Conservation (phyloP, 108 stramenopile species). For the Ochromonas danica region DNA sequence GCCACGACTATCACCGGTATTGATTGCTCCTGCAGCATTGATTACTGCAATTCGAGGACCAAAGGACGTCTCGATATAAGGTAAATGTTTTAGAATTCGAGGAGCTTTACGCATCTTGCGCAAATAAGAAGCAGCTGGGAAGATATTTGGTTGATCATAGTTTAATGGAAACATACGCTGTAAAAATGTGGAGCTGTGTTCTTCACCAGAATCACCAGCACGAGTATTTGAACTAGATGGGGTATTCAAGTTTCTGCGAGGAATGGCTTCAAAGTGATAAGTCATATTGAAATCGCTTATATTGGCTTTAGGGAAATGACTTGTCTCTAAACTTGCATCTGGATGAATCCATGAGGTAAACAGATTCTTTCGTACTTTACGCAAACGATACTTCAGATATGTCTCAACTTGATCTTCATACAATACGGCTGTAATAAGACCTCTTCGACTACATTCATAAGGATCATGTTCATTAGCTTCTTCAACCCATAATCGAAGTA, state of each 20-base stretch:
- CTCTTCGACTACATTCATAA: background rate
- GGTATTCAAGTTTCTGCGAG: background rate
- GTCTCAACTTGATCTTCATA: slow-evolving; percentile 4
- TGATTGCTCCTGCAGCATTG: background rate
- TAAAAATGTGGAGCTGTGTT: background rate
- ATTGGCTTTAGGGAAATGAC: too few relatives aligned
- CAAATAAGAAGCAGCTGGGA: background rate
- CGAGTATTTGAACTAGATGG: background rate
- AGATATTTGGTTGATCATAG: background rate
- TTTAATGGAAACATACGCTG: background rate
- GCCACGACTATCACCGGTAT: background rate
- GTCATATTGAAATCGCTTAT: background rate
- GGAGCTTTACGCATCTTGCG: background rate
- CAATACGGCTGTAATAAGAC: background rate
- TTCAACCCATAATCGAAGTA: background rate
- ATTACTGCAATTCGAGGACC: slow-evolving; percentile 1
- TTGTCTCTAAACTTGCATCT: too few relatives aligned
- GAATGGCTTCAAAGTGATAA: background rate
- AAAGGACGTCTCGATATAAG: background rate
- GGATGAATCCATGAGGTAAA: too few relatives aligned
- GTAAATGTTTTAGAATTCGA: background rate
- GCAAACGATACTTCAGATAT: background rate
- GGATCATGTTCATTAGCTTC: background rate
- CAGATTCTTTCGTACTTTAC: background rate
- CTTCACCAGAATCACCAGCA: background rate